A percentile compares a stretch with the other conserved stretches of the same genome.
Evolutionary conservation across 1,139 yeast genomes (phyloP).

Genomic region (Taphrina pruni): DNA sequence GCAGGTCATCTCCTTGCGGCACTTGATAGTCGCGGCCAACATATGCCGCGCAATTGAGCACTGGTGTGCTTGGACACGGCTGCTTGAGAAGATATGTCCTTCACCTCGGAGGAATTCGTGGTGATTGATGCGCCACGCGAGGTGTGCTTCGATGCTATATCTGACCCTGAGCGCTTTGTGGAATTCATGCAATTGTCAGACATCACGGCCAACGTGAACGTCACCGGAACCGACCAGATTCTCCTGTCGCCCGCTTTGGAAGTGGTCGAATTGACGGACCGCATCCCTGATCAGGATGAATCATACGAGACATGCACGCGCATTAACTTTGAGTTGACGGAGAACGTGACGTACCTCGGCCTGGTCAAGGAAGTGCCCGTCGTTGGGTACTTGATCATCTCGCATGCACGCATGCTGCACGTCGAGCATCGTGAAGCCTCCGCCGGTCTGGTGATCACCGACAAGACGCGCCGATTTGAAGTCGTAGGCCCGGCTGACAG

Average conservation of each 20-base stretch:
- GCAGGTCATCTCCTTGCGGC: no score
- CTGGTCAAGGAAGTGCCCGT: conserved; percentile 22
- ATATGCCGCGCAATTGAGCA: no score
- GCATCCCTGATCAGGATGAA: background rate
- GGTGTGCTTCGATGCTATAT: background rate
- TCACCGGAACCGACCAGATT: background rate
- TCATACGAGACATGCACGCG: conserved; percentile 5
- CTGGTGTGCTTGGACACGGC: no score
- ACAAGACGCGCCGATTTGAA: conserved; percentile 22
- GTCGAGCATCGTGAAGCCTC: conserved; percentile 31
- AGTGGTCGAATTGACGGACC: background rate
- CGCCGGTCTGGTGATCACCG: conserved; percentile 31
- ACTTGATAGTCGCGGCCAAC: no score
- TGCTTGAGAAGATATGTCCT: conserved; percentile 2
- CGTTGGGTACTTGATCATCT: conserved; percentile 15
- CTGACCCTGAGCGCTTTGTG: conserved; percentile 5
- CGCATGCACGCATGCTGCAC: conserved; percentile 8
- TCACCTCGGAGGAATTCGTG: background rate
- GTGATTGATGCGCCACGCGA: background rate
- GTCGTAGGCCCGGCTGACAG: background rate
- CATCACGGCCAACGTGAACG: background rate
- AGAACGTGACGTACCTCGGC: conserved; percentile 33
- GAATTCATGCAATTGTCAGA: conserved; percentile 22
- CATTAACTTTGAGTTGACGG: conserved; percentile 19
- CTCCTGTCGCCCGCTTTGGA: background rate